Conservation (phyloP, 2,329 filamentous ascomycete species). For the Anisogramma anomala region DNA sequence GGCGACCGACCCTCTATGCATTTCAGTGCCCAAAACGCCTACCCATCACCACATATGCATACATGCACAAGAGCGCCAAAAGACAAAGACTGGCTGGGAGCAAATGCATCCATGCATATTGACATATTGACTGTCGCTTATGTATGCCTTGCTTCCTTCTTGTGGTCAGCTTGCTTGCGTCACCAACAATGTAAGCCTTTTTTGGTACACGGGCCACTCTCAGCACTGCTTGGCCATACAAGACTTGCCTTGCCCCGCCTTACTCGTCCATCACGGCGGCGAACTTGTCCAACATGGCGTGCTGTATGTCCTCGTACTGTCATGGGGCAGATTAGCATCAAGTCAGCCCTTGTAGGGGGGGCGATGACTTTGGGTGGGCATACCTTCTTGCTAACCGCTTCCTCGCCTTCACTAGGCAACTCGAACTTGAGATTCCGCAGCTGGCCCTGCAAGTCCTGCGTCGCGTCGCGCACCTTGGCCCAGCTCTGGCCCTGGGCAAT, state of each 20-base stretch:
- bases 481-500: constrained; percentile 83
- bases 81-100: background rate
- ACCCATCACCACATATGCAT: background rate
- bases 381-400: constrained; percentile 72
- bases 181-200: background rate
- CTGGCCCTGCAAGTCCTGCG: constrained; percentile 71
- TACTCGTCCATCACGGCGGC: constrained; percentile 93
- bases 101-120: too few species aligned
- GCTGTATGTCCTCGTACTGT: constrained; percentile 83
- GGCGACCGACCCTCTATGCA: background rate
- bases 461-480: constrained; percentile 86
- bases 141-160: background rate
- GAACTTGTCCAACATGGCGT: constrained; percentile 94
- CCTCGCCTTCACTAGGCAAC: constrained; percentile 73
- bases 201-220: constrained; percentile 4
- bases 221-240: background rate
- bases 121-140: background rate
- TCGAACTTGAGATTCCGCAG: constrained; percentile 96
- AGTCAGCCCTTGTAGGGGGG: background rate
- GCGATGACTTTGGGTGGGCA: too few species aligned
- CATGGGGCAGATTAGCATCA: constrained; percentile 27
- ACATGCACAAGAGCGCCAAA: background rate
- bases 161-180: background rate
- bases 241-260: constrained; percentile 11
- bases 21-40: background rate